Base-by-base conservation (phyloP, 306 rosid genomes). In the Leucaena leucocephala region DNA sequence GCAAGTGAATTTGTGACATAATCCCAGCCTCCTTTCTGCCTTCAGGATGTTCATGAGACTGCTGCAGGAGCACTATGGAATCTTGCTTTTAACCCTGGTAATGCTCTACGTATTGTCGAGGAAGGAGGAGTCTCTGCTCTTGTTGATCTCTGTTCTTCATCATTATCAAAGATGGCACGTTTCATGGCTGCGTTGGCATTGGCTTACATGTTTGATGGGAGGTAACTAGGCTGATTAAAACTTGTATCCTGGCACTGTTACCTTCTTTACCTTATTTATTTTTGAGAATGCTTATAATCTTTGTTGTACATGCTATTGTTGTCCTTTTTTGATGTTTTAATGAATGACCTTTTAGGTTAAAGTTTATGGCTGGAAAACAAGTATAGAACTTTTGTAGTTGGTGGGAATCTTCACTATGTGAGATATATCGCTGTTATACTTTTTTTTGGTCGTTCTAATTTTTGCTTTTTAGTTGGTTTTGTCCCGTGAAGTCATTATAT, bases 21-120 rank as follows among this genome's bases (percentile, higher is more conserved):
- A 48, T 78, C 71, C 69, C 58, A 15, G 43, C 57, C 73, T 44
- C 46, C 49, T 74, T 82, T 89, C 78, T 77, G 21, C 74, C 84
- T 80, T 70, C 96, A 96, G 99, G 99, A 96, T 86, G 99, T 96
- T 85, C 99, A 93, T 71, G 99, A 96, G 90, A 96, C 99, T 57
- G 99, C 99, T 71, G 99, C 99, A n/a, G 99, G 99, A 83, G 99
- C 99, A 65, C 96, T 96, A 49, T 96, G 99, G 99, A 96, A 96
- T 86, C 97, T 96, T 84, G 99, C 99, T 79, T 96, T 93, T 84
- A 96, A 96, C 86, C 94, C 98, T 33, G 94, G 98, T 17, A 96
- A 96, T 82, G 99, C 99, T 84, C 85, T 96, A 40, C 96, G 94
- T 2, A 96, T 96, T 80, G 99, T 96, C 49, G 97, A 96, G 89